A percentile compares a stretch with the other conserved stretches of the same genome.
phyloP scores from a whole-genome alignment of 108 stramenopile genomes.

The Skeletonema costatum region DNA sequence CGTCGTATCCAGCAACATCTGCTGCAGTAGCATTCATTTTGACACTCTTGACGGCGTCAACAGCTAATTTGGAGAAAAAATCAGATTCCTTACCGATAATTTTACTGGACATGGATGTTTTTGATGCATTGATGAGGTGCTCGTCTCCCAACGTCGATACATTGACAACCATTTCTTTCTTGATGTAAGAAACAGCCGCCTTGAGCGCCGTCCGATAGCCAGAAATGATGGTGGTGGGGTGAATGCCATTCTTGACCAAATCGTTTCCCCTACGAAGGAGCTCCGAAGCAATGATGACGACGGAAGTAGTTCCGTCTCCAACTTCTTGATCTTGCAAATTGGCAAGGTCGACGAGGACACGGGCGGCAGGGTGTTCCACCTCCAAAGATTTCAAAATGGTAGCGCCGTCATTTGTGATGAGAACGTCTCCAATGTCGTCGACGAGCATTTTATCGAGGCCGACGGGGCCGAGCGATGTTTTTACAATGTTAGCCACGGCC shows the following conservation, averaged over 20 bases:
- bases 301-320: slow-evolving; percentile 98
- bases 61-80: slow-evolving; percentile 95
- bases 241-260: slow-evolving; percentile 93
- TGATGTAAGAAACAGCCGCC: slow-evolving; percentile 95
- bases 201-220: slow-evolving; percentile 97
- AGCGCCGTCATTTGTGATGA: slow-evolving; percentile 99
- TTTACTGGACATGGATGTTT: slow-evolving; percentile 96
- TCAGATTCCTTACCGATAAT: slow-evolving; percentile 94
- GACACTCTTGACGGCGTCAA: slow-evolving; percentile 95
- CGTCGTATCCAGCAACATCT: slow-evolving; percentile 54
- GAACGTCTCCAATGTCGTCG: slow-evolving; percentile 98
- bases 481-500: slow-evolving; percentile 99
- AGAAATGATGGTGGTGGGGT: slow-evolving; percentile 97
- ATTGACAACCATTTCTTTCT: slow-evolving; percentile 89
- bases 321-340: slow-evolving; percentile 99
- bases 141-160: slow-evolving; percentile 79
- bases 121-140: slow-evolving; percentile 95
- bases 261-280: slow-evolving; percentile 95
- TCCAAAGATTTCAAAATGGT: slow-evolving; percentile 97
- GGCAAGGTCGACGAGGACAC: slow-evolving; percentile 97
- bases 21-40: slow-evolving; percentile 64
- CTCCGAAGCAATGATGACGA: slow-evolving; percentile 97
- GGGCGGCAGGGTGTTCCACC: slow-evolving; percentile 99
- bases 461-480: slow-evolving; percentile 97
- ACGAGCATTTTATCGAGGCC: slow-evolving; percentile 99